Evolutionary conservation across 2,329 filamentous ascomycete species (phyloP).

Genomic region (Corinectria fuckeliana): DNA sequence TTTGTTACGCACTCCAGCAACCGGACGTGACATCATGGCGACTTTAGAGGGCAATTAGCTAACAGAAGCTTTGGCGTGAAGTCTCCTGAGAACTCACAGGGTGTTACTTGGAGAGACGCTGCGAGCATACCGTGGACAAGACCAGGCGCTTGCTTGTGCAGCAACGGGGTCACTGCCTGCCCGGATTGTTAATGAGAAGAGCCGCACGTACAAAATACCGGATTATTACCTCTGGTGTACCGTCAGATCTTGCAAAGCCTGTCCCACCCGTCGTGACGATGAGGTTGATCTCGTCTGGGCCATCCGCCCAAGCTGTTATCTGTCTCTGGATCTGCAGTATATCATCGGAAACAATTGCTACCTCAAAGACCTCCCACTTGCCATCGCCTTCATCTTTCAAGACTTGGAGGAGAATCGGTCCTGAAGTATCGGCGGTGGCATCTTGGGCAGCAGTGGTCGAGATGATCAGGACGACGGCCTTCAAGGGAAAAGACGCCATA

Average conservation of each 20-base stretch:
- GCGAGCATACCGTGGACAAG: conserved; percentile 95
- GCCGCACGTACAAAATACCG: neutral
- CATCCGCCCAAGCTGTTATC: conserved; percentile 77
- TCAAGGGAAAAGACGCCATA: conserved; percentile 56
- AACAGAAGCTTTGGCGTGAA: neutral
- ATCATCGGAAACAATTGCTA: conserved; percentile 81
- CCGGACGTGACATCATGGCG: conserved; percentile 94
- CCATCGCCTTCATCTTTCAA: conserved; percentile 70
- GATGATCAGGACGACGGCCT: conserved; percentile 80
- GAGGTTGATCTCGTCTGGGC: conserved; percentile 69
- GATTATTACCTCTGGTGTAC: conserved; percentile 78
- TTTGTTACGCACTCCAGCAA: conserved; percentile 83
- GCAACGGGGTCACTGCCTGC: conserved; percentile 77
- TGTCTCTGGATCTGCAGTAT: conserved; percentile 75
- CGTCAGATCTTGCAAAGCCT: conserved; percentile 84
- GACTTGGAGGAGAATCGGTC: conserved; percentile 69
- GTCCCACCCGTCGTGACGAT: conserved; percentile 92
- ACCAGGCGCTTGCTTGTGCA: conserved; percentile 87
- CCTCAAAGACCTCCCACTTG: conserved; percentile 74
- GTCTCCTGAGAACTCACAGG: conserved; percentile 68
- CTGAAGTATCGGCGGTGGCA: conserved; percentile 78
- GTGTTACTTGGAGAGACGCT: conserved; percentile 82
- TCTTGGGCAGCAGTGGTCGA: conserved; percentile 89
- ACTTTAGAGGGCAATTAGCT: conserved; percentile 63
- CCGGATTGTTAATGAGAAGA: neutral